Conservation (phyloP, 257 asterid species). For the Forsythia suspensa region DNA sequence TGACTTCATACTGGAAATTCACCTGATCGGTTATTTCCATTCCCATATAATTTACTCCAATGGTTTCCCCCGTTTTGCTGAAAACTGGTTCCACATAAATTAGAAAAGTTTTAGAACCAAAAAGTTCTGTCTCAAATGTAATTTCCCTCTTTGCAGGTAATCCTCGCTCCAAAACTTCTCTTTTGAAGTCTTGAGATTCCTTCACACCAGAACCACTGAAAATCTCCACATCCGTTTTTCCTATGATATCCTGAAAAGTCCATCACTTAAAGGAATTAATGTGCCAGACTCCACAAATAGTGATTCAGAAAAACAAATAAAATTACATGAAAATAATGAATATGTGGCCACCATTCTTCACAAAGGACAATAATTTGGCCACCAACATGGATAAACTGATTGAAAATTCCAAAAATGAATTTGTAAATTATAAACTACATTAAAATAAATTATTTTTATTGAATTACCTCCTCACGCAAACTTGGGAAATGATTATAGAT, state of each 20-base stretch:
- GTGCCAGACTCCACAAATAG: not conserved
- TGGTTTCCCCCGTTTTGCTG: slow-evolving; percentile 83
- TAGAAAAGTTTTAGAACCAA: slow-evolving; percentile 79
- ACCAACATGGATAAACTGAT: not conserved
- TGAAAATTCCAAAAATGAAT: not conserved
- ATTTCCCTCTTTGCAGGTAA: slow-evolving; percentile 87
- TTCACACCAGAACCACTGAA: slow-evolving; percentile 83
- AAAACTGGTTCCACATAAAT: slow-evolving; percentile 92
- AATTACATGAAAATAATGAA: not conserved
- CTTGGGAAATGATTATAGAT: slow-evolving; percentile 94
- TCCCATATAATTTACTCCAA: slow-evolving; percentile 95
- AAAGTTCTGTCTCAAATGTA: slow-evolving; percentile 81
- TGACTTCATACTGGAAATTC: not conserved
- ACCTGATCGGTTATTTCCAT: slow-evolving; percentile 96
- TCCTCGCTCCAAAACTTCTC: slow-evolving; percentile 81
- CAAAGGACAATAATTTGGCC: not conserved
- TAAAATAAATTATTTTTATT: not conserved
- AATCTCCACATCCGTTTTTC: slow-evolving; percentile 86
- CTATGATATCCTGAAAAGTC: slow-evolving; percentile 79
- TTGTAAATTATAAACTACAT: not conserved
- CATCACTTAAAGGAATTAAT: not conserved
- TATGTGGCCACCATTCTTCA: not conserved
- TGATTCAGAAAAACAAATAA: not conserved
- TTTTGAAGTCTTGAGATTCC: slow-evolving; percentile 92
- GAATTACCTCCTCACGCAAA: slow-evolving; percentile 71